A percentile compares a stretch with the other conserved stretches of the same genome.
Conservation (phyloP, 2,329 filamentous ascomycete genomes). For the Monilinia fructicola region DNA sequence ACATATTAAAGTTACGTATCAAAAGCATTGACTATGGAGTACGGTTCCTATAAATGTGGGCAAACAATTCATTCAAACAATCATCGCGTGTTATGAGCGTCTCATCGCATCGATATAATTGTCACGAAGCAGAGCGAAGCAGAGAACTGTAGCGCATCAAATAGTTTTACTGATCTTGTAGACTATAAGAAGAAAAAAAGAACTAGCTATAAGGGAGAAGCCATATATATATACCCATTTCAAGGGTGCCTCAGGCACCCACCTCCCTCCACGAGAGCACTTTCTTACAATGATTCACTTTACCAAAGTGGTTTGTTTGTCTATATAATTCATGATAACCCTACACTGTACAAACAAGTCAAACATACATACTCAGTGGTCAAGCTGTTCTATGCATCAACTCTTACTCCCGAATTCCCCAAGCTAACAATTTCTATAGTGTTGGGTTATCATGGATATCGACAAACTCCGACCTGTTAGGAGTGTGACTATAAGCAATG, state of each 20-base stretch:
- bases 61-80: neutral
- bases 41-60: neutral
- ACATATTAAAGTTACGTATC: neutral
- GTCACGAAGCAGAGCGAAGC: no score
- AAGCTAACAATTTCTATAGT: neutral
- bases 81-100: neutral
- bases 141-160: no score
- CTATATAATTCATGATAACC: neutral
- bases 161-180: no score
- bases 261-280: no score
- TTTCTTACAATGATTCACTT: neutral
- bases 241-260: no score
- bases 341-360: neutral
- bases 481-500: conserved; percentile 2
- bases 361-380: conserved; percentile 6
- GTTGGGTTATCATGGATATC: neutral
- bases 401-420: neutral
- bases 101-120: neutral
- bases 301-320: no score
- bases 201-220: no score
- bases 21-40: neutral
- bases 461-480: neutral
- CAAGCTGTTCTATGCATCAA: conserved; percentile 1
- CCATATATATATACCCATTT: no score
- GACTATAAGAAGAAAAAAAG: no score